Base-by-base conservation (phyloP, 345 rosid genomes). In the Sisymbrium altissimum region DNA sequence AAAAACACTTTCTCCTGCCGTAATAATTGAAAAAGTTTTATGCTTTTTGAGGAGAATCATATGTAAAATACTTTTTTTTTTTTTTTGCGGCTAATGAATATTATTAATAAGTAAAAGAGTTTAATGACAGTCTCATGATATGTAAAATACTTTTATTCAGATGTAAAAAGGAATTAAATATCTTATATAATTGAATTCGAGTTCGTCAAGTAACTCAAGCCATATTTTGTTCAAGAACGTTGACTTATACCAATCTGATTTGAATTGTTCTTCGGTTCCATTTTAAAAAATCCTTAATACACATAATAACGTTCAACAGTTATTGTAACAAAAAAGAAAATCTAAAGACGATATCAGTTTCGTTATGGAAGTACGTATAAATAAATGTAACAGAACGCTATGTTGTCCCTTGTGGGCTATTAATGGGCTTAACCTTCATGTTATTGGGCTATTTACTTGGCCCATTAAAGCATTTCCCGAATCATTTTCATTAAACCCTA, bases 401-500 rank as follows among this genome's bases (percentile, higher is more conserved):
- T 23, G 3, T 32, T 7, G 32, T 3, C 5, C 32, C 4, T 4
- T 1, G 4, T 32, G 15, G 13, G 39, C 11, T 55, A 0, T 8
- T 25, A 55, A 36, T 58, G 54, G 54, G 30, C 67, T 15, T 43
- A n/a, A 0, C 8, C 10, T 0, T 7, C 0, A 27, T 9, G 0
- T 0, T 13, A 30, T 1, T 74, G 73, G 55, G 63, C 54, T 18
- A n/a, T 3, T 3, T 4, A n/a, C 0, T 8, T 11, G 60, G 73
- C 74, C 66, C 66, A 68, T 18, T 56, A 50, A 61, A 59, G 12
- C 18, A 46, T 0, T 17, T 12, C 18, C 0, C 19, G 30, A 68
- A 17, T 25, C 44, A 53, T 27, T 45, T 29, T 46, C 62, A 71
- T n/a, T 67, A 80, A 72, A 72, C 80, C 85, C 83, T 79, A 82